Conservation (phyloP, 2,329 filamentous ascomycete species). For the Didymella glomerata region DNA sequence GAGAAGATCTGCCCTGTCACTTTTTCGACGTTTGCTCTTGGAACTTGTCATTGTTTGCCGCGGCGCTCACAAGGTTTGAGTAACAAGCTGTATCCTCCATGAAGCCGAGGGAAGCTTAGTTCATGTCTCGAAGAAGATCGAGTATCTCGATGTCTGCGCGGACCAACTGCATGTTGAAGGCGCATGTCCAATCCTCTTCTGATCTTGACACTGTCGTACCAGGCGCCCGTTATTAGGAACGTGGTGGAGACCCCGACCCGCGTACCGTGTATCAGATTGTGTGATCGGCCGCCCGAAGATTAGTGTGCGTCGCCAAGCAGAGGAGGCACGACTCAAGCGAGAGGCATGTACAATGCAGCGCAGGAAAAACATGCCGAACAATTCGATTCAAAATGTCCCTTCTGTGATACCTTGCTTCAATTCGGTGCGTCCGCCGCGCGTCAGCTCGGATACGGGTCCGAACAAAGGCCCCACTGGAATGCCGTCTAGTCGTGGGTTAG, state of each 20-base stretch:
- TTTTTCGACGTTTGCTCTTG: neutral
- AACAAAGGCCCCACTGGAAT: slow-evolving; percentile 19
- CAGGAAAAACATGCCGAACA: slow-evolving; percentile 1
- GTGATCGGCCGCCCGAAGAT: neutral
- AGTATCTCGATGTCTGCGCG: neutral
- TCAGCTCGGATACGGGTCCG: slow-evolving; percentile 9
- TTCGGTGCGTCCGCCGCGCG: slow-evolving; percentile 10
- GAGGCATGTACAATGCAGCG: neutral
- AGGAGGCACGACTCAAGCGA: slow-evolving; percentile 5
- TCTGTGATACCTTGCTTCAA: slow-evolving; percentile 5
- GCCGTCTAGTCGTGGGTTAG: slow-evolving; percentile 15
- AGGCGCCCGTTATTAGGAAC: neutral
- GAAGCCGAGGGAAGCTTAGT: neutral
- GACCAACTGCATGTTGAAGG: neutral
- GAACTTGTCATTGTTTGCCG: neutral
- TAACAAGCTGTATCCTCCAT: neutral
- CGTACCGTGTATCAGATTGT: neutral
- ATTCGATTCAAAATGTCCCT: neutral
- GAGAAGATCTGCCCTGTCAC: neutral
- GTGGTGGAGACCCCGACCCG: neutral
- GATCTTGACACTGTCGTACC: neutral
- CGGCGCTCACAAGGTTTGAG: neutral
- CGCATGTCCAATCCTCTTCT: too few species aligned
- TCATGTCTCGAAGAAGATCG: neutral
- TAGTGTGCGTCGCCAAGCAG: slow-evolving; percentile 14